Evolutionary conservation across 495 filamentous ascomycete genomes (phyloP).

Genomic region (Aspergillus olivimuriae): DNA sequence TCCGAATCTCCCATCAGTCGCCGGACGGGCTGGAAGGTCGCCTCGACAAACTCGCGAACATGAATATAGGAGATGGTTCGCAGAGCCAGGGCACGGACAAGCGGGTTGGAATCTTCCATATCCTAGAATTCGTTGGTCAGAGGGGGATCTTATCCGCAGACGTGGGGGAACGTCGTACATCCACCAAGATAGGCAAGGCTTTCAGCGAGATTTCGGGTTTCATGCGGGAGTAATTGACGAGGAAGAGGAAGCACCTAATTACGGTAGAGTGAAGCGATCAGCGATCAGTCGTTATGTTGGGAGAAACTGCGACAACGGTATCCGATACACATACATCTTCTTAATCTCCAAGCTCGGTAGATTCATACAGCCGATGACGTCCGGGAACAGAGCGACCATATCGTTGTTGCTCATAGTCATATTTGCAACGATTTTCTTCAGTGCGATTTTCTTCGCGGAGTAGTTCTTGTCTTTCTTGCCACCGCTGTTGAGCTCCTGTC

Average conservation of each 20-base stretch:
- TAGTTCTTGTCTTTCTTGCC: conserved; percentile 99
- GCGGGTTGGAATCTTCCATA: conserved; percentile 87
- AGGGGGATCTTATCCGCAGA: no score
- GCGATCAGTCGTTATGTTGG: conserved; percentile 13
- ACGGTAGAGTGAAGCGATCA: conserved; percentile 10
- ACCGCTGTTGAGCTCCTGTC: conserved; percentile 85
- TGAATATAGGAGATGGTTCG: conserved; percentile 97
- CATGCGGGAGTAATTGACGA: conserved; percentile 94
- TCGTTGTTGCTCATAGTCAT: conserved; percentile 99
- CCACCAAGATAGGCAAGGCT: conserved; percentile 79
- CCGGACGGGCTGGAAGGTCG: conserved; percentile 79
- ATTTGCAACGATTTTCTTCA: conserved; percentile 99
- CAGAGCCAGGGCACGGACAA: conserved; percentile 87
- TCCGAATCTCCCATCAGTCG: conserved; percentile 78
- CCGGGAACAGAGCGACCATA: conserved; percentile 95
- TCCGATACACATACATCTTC: conserved; percentile 72
- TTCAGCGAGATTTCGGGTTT: conserved; percentile 93
- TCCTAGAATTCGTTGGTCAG: no score
- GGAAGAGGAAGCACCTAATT: conserved; percentile 87
- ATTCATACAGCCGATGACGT: conserved; percentile 91
- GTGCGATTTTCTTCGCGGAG: conserved; percentile 91
- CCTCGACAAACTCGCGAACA: conserved; percentile 91
- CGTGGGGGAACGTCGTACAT: conserved; percentile 45
- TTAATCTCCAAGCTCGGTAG: conserved; percentile 95
- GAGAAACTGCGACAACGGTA: background rate